Percentiles rank a stretch among this genome's conserved stretches.
phyloP scores from a whole-genome alignment of 495 filamentous ascomycete genomes.

The Thermochaetoides thermophila region DNA sequence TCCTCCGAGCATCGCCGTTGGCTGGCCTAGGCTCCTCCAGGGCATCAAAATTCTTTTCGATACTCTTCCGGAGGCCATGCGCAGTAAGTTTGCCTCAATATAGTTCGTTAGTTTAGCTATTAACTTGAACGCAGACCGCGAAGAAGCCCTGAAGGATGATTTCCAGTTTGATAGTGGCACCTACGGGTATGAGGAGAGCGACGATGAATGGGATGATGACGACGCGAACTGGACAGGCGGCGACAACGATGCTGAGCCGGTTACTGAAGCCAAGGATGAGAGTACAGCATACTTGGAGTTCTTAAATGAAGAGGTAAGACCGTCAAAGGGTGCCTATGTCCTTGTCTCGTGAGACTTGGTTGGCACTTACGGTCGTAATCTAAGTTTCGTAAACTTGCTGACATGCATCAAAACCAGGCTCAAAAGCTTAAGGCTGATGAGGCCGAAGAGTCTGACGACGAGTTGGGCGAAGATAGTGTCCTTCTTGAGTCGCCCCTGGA shows the following conservation, averaged over 20 bases:
- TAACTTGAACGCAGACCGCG: conserved; percentile 45
- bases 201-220: conserved; percentile 63
- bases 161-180: conserved; percentile 53
- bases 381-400: conserved; percentile 16
- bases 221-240: conserved; percentile 42
- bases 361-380: conserved; percentile 4
- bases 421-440: conserved; percentile 61
- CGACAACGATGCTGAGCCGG: conserved; percentile 35
- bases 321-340: neutral
- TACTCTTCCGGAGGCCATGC: conserved; percentile 71
- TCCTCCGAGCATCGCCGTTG: conserved; percentile 76
- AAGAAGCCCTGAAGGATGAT: conserved; percentile 86
- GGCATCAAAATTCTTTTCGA: conserved; percentile 86
- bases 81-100: conserved; percentile 40
- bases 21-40: conserved; percentile 89
- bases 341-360: conserved; percentile 1
- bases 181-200: conserved; percentile 64
- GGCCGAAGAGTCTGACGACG: conserved; percentile 55
- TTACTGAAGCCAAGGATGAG: conserved; percentile 66
- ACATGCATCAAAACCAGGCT: conserved; percentile 37
- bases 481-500: conserved; percentile 88
- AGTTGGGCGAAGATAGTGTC: conserved; percentile 81
- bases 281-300: conserved; percentile 92
- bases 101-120: conserved; percentile 3
- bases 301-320: conserved; percentile 66